These are phyloP conservation scores for Tilletia setariae DNA, from an alignment of 1,284 basidiomycete species.

Conservation along the genomic window DNA sequence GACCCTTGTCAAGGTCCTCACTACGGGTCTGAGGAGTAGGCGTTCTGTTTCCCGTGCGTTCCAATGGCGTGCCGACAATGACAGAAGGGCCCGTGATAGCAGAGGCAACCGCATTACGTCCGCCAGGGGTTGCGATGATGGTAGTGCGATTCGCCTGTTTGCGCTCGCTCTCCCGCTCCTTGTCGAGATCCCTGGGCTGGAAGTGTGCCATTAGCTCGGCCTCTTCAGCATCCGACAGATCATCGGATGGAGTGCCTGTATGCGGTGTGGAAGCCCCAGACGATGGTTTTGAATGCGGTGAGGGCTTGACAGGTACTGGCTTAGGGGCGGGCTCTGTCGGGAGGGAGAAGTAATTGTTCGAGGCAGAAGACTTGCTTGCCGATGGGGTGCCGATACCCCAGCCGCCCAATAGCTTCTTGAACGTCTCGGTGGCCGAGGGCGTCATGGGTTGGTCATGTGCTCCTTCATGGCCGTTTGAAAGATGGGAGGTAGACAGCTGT, in stretches of 20 bases:
- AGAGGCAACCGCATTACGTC: no score
- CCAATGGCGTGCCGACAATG: neutral
- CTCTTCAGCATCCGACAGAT: neutral
- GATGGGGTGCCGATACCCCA: constrained; percentile 1
- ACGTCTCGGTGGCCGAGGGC: neutral
- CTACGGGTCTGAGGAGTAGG: neutral
- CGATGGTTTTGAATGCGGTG: neutral
- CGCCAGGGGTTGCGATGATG: no score
- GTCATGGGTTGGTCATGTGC: neutral
- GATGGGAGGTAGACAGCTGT: no score
- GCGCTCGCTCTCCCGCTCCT: neutral
- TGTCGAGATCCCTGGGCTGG: constrained; percentile 11
- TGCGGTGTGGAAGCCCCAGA: neutral
- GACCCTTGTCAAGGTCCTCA: no score
- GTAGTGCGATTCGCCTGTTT: no score
- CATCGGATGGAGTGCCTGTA: neutral
- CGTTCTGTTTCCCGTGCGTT: neutral
- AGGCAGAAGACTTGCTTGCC: neutral
- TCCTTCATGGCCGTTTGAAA: neutral
- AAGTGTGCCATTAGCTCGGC: neutral
- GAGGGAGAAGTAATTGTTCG: constrained; percentile 6
- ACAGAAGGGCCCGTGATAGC: neutral
- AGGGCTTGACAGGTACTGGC: neutral
- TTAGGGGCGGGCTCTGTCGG: neutral
- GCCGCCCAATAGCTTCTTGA: neutral